Base-by-base conservation (phyloP, 2,329 filamentous ascomycete species). In the Pezicula rhizophila region DNA sequence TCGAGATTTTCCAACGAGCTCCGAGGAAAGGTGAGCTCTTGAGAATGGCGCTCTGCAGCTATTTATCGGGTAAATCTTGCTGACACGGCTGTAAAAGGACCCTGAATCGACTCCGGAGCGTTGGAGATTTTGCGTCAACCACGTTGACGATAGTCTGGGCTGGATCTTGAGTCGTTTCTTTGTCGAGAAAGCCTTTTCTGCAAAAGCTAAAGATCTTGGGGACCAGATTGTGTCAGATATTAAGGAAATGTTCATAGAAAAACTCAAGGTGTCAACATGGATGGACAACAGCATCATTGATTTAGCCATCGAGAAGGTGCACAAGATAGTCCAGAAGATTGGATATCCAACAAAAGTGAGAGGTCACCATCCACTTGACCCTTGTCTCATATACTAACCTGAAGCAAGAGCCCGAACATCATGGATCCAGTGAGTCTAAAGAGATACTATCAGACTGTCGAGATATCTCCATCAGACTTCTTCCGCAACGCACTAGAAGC, bases 101-200 rank as follows among this genome's bases (percentile, higher is more conserved):
- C 76, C 81, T 1, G 73, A 84, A 45, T 78, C 81, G 2, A 73
- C 72, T 17, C 68, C 79, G 12, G 84, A 87, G 58, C 74, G 83
- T 43, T 87, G 83, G 83, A 74, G 82, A 57, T 81, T 73, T 6
- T 88, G 84, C 56, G 73, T 87, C 25, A 62, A 62, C 7, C 71
- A 75, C 31, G 73, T 84, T 5, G 80, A 85, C 53, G 63, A 66
- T 18, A 75, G 77, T 5, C 63, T 88, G 18, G 77, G 77, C 2
- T 88, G 84, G 83, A 82, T 85, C 43, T 67, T 87, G 14, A 84
- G 82, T 60, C 78, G 82, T 18, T 87, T 88, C 68, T 89, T 83
- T 54, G 73, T 88, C 2, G 77, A 87, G 52, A 79, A 79, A 43
- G 76, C 82, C 1, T 89, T 88, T 58, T 80, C 82, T 0, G 74